A percentile compares a stretch with the other conserved stretches of the same genome.
phyloP scores from a whole-genome alignment of 495 filamentous ascomycete genomes.

The Penicillium daleae region DNA sequence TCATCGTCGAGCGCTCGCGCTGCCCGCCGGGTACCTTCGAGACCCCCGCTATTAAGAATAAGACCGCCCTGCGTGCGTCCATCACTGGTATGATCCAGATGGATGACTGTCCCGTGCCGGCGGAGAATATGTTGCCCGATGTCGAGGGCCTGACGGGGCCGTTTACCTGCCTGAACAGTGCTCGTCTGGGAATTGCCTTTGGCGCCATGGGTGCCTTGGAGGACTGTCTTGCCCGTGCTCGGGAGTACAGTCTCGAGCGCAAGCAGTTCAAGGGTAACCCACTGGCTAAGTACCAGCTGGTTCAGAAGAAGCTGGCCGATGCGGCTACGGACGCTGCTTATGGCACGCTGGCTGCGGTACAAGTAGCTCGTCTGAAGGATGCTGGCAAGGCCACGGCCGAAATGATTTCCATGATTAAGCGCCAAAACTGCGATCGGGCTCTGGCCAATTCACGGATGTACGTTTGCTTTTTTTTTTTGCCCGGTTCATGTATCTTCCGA shows the following conservation, averaged over 20 bases:
- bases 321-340: conserved; percentile 89
- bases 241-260: conserved; percentile 85
- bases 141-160: conserved; percentile 87
- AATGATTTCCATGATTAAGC: conserved; percentile 98
- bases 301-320: conserved; percentile 97
- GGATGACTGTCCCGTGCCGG: conserved; percentile 84
- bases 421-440: conserved; percentile 95
- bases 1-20: conserved; percentile 78
- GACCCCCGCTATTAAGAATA: conserved; percentile 92
- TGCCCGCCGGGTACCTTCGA: conserved; percentile 87
- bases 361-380: conserved; percentile 93
- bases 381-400: conserved; percentile 84
- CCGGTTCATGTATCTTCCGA: not conserved
- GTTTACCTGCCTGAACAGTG: conserved; percentile 92
- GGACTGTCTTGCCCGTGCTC: conserved; percentile 79
- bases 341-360: conserved; percentile 80
- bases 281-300: conserved; percentile 94
- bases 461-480: conserved; percentile 31
- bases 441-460: conserved; percentile 76
- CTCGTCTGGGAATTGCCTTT: conserved; percentile 90
- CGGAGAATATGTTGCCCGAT: conserved; percentile 91
- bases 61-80: conserved; percentile 89
- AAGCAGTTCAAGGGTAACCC: conserved; percentile 98
- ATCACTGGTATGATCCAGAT: conserved; percentile 98
- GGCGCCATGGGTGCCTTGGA: conserved; percentile 92